Base-by-base conservation (phyloP, 2,329 filamentous ascomycete genomes). In the Talaromyces sp. region DNA sequence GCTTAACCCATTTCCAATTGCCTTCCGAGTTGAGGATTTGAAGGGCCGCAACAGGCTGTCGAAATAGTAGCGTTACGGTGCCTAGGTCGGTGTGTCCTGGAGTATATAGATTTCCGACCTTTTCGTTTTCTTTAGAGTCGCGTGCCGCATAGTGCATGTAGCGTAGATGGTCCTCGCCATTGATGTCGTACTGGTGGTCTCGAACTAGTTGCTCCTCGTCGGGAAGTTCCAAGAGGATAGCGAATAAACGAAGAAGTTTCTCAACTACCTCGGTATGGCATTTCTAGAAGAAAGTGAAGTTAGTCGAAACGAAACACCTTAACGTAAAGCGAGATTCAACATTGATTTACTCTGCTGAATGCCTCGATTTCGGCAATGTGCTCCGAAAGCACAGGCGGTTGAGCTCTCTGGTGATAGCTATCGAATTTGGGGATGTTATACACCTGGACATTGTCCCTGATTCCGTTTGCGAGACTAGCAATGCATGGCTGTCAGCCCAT, bases 401-500 rank as follows among this genome's bases (percentile, higher is more conserved):
- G 81, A 14, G 70, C 64, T 8, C 80, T 76, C n/a, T 75, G 68
- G 66, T 81, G 79, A 61, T 77, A 70, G 3, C 74, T 72, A n/a
- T 78, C 79, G 65, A 85, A 86, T 65, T 87, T 87, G 58, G 83
- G 82, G 7, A 86, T 81, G 67, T 87, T 86, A 75, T 83, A 87
- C 1, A 87, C 81, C 66, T 87, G 81, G 33, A 85, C 76, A 63
- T 86, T 86, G 66, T 87, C 84, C 18, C 69, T 76, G 57, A 81
- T 73, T 0, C 80, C 78, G 1, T 76, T 71, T n/a, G 73, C 71
- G 3, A 74, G 67, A 30, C 70, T 74, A 14, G 30, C 47, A 57
- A 27, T 9, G 60, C 23, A 28, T 31, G 18, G 57, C 23, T 53
- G 16, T 27, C 27, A 14, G 56, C 16, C 5, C 5, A 18, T 16